A percentile compares a stretch with the other conserved stretches of the same genome.
phyloP scores from a whole-genome alignment of 768 basidiomycete genomes.

The Pholiota conissans region DNA sequence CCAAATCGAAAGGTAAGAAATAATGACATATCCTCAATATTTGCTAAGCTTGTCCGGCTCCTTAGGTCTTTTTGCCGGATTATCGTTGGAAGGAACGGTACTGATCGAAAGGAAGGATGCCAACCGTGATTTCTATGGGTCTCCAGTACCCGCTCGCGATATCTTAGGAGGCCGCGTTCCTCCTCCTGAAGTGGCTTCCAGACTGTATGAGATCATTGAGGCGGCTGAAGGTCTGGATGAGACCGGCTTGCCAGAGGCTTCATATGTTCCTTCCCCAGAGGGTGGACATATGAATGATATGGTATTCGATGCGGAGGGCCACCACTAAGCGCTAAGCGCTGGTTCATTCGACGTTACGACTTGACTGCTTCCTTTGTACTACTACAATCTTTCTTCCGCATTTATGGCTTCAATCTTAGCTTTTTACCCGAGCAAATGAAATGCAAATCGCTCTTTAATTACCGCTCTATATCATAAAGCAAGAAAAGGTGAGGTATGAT shows the following conservation, averaged over 20 bases:
- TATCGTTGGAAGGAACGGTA: conserved; percentile 92
- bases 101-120: conserved; percentile 96
- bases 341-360: too few species aligned
- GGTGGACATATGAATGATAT: conserved; percentile 62
- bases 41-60: background rate
- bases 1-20: conserved; percentile 84
- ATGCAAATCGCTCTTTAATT: too few species aligned
- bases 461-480: background rate
- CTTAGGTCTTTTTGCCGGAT: conserved; percentile 88
- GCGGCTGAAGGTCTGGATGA: conserved; percentile 94
- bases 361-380: background rate
- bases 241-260: conserved; percentile 68
- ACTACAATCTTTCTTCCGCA: background rate
- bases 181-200: conserved; percentile 93
- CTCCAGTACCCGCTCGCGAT: conserved; percentile 82
- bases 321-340: conserved; percentile 18
- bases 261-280: conserved; percentile 72
- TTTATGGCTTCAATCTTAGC: background rate
- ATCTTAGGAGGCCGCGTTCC: conserved; percentile 94
- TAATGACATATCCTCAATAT: background rate
- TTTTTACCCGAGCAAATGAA: background rate
- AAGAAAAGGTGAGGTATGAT: background rate
- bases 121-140: conserved; percentile 96
- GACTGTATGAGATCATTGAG: conserved; percentile 95
- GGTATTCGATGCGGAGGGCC: conserved; percentile 78